phyloP scores from a whole-genome alignment of 345 rosid species.

The Boechera stricta region DNA sequence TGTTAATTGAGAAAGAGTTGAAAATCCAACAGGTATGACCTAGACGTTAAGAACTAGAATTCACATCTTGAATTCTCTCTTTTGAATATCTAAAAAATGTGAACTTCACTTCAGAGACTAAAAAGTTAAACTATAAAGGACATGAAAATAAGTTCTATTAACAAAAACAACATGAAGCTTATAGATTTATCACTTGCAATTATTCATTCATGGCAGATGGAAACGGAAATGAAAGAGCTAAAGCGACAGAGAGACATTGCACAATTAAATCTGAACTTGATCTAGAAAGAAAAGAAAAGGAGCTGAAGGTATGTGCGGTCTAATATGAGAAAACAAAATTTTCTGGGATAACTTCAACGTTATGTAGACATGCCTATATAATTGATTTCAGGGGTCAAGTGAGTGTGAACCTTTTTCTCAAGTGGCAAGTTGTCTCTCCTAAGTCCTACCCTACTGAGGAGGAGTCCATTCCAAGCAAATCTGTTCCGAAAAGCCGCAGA shows the following conservation, averaged over 20 bases:
- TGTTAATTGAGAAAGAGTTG: conserved; percentile 69
- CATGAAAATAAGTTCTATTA: no score
- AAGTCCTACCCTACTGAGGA: conserved; percentile 49
- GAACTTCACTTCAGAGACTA: no score
- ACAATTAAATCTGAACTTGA: conserved; percentile 66
- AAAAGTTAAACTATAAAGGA: no score
- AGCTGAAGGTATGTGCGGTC: conserved; percentile 62
- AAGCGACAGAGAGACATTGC: conserved; percentile 95
- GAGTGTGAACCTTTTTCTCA: conserved; percentile 67
- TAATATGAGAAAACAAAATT: conserved; percentile 8
- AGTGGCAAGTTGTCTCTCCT: conserved; percentile 75
- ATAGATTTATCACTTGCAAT: conserved; percentile 1
- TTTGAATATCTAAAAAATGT: no score
- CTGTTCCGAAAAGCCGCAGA: conserved; percentile 50
- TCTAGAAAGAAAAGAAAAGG: conserved; percentile 70
- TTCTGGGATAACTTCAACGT: conserved; percentile 7
- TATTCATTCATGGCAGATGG: conserved; percentile 61
- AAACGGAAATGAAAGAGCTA: conserved; percentile 82
- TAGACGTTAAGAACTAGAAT: conserved; percentile 5
- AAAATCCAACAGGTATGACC: conserved; percentile 74
- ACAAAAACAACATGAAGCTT: not conserved
- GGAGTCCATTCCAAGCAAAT: conserved; percentile 49
- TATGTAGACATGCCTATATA: conserved; percentile 13
- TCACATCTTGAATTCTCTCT: not conserved
- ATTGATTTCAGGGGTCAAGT: conserved; percentile 53